Evolutionary conservation across 2,329 filamentous ascomycete genomes (phyloP).

Genomic region (Trichoderma lentiforme): DNA sequence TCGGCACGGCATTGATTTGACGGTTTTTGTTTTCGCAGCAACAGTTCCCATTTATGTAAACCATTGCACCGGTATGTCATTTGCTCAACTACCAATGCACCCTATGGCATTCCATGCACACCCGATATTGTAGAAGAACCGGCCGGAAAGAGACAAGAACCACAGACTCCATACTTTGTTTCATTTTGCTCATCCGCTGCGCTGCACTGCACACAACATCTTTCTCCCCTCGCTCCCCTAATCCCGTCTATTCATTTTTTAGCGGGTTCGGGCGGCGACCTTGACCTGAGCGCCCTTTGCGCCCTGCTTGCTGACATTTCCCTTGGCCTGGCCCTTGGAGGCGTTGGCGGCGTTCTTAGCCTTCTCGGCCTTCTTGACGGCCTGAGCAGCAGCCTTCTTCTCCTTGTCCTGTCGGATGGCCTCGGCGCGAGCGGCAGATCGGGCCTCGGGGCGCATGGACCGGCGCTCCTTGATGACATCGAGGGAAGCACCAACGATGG

Average conservation of each 20-base stretch:
- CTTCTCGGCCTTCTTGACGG: slow-evolving; percentile 99
- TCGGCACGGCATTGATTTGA: not conserved
- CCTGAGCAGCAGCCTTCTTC: slow-evolving; percentile 86
- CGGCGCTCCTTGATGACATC: slow-evolving; percentile 99
- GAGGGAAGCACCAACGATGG: slow-evolving; percentile 97
- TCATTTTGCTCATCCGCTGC: slow-evolving; percentile 13
- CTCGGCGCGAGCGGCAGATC: slow-evolving; percentile 79
- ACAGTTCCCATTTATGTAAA: slow-evolving; percentile 20
- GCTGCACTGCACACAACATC: not conserved
- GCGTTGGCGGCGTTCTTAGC: slow-evolving; percentile 78
- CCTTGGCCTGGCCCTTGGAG: slow-evolving; percentile 72
- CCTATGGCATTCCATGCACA: slow-evolving; percentile 41
- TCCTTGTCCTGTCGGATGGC: slow-evolving; percentile 99
- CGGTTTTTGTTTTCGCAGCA: slow-evolving; percentile 7
- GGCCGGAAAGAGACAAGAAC: slow-evolving; percentile 44
- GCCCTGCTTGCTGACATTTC: slow-evolving; percentile 94
- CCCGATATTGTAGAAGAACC: slow-evolving; percentile 42
- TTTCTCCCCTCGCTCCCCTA: not conserved
- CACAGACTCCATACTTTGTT: slow-evolving; percentile 35
- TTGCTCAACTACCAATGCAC: slow-evolving; percentile 42
- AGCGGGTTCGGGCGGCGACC: slow-evolving; percentile 83
- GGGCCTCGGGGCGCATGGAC: slow-evolving; percentile 89
- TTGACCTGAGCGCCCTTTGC: slow-evolving; percentile 86
- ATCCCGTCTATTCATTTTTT: slow-evolving; percentile 26
- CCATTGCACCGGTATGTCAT: slow-evolving; percentile 38